These are phyloP conservation scores for Lasiodiplodia theobromae DNA, from an alignment of 2,329 filamentous ascomycete species.

Conservation along the genomic window DNA sequence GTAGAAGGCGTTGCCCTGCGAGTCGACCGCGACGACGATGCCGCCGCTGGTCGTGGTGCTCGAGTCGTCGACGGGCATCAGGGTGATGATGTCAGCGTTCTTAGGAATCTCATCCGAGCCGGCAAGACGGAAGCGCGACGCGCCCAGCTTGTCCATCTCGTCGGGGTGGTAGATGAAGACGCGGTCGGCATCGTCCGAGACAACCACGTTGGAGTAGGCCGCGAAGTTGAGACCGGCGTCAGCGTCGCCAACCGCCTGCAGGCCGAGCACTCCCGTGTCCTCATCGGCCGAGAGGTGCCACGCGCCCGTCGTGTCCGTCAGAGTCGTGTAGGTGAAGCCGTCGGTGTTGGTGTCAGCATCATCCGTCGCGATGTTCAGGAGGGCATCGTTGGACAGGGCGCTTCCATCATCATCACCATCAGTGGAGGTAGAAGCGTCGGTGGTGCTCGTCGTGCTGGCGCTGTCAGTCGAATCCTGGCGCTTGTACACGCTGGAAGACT, in stretches of 20 bases:
- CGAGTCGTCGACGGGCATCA: neutral
- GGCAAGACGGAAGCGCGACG: conserved; percentile 9
- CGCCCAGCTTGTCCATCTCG: conserved; percentile 1
- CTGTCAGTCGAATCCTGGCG: neutral
- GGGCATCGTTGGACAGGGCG: neutral
- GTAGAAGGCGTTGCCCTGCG: conserved; percentile 14
- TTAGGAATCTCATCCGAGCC: conserved; percentile 3
- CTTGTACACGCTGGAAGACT: neutral
- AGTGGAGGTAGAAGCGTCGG: neutral
- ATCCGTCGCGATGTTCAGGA: neutral
- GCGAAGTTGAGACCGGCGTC: conserved; percentile 7
- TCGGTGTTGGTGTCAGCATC: neutral
- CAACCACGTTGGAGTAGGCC: conserved; percentile 9
- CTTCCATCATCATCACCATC: neutral
- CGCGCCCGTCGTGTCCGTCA: conserved; percentile 17
- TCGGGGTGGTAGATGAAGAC: conserved; percentile 18
- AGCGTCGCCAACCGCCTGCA: conserved; percentile 2
- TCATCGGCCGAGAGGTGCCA: conserved; percentile 8
- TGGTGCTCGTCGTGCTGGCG: conserved; percentile 1
- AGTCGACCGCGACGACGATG: conserved; percentile 8
- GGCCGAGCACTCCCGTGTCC: neutral
- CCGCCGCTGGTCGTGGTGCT: conserved; percentile 5
- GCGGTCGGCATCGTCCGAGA: conserved; percentile 10
- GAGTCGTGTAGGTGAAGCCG: conserved; percentile 10
- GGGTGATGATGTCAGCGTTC: conserved; percentile 5